Evolutionary conservation across 768 basidiomycete genomes (phyloP).

Genomic region (Naganishia vishniacii): DNA sequence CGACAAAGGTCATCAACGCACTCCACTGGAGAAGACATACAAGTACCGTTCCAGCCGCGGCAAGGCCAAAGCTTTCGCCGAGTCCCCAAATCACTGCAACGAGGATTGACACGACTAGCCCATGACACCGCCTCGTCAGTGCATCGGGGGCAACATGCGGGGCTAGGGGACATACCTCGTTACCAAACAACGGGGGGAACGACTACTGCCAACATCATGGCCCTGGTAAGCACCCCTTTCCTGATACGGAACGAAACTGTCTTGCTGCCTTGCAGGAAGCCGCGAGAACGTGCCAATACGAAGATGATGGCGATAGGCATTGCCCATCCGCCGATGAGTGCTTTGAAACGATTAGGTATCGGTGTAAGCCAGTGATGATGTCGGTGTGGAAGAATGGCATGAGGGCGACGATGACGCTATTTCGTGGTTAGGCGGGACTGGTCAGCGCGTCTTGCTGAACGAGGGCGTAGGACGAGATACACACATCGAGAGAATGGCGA

Average conservation of each 20-base stretch:
- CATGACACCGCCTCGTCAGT: no score
- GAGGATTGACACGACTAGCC: conserved; percentile 67
- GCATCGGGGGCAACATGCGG: no score
- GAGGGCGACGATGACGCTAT: conserved; percentile 54
- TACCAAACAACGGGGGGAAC: conserved; percentile 87
- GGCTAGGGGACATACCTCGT: conserved; percentile 57
- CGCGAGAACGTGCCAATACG: conserved; percentile 56
- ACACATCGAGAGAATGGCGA: conserved; percentile 31
- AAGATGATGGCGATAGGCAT: conserved; percentile 75
- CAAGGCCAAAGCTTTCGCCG: conserved; percentile 79
- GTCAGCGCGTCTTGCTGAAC: neutral
- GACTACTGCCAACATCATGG: neutral
- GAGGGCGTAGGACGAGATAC: neutral
- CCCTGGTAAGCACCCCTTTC: neutral
- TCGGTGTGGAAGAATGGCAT: conserved; percentile 62
- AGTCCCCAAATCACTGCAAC: conserved; percentile 89
- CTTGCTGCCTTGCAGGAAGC: no score
- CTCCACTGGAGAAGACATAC: no score
- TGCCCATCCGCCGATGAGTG: conserved; percentile 56
- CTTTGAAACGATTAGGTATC: conserved; percentile 51
- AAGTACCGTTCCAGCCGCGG: conserved; percentile 58
- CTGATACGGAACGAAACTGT: no score
- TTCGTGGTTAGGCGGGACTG: no score
- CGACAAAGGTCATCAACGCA: no score
- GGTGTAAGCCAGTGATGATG: conserved; percentile 70